Base-by-base conservation (phyloP, 768 basidiomycete species). In the Collybiopsis luxurians region DNA sequence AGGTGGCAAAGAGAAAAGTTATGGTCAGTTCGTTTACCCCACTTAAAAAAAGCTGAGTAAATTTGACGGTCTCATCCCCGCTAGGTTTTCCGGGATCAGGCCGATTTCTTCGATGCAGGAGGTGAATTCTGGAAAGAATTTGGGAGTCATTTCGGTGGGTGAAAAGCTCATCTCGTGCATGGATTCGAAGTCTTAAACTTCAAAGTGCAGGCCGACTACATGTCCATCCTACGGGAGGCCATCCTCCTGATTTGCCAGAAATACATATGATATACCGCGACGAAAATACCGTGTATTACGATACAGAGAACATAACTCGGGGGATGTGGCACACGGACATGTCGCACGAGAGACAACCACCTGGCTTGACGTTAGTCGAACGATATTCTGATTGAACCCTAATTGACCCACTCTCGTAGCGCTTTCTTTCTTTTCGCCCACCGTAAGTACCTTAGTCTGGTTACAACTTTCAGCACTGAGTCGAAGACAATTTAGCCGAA, bases 211-310 rank as follows among this genome's bases (percentile, higher is more conserved):
- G 48, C 7, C 57, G 79, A 47, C 70, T 84, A 19, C 86, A 85
- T 64, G 74, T 83, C 54, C 86, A 87, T 59, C 84, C 86, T 1
- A 83, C 82, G 11, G 79, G 78, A 4, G 82, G 80, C 0, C 78
- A 83, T 59, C 85, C 85, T 17, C 68, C 75, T 56, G 74, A 70
- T 38, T 73, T 71, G 59, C 82, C 82, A 1, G 74, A 85, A 60
- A 66, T 86, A 48, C 85, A 86, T 66, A 75, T 86, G 52, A 83
- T 85, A 7, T 86, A 85, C 69, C 75, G 83, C 45, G 83, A 84
- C 62, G 76, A 69, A 28, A 73, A 73, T 36, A 67, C 74, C 3
- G 79, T 78, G n/a, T 79, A 76, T 66, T 83, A 80, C 65, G 70
- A 67, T 34, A 69, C 74, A 46, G 78, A 79, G 50, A 66, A 72